These are phyloP conservation scores for Teunomyces stri DNA, from an alignment of 805 yeast species.

Conservation along the genomic window DNA sequence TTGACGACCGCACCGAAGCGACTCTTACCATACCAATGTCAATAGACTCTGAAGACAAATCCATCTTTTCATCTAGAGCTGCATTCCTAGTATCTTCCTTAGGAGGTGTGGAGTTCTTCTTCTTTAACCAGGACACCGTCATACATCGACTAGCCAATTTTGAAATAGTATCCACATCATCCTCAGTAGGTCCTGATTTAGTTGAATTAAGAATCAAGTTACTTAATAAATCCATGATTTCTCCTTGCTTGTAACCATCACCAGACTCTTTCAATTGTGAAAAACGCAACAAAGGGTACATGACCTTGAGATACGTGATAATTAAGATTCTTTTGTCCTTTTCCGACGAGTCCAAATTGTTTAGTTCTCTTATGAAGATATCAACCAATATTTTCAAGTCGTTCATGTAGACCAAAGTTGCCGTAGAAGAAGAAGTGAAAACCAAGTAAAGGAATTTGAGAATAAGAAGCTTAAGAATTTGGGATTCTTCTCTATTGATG, in stretches of 20 bases:
- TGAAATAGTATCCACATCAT: conserved; percentile 21
- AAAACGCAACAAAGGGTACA: conserved; percentile 66
- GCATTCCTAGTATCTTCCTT: background rate
- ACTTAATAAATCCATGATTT: conserved; percentile 49
- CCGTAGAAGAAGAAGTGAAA: conserved; percentile 62
- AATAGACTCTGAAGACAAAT: conserved; percentile 19
- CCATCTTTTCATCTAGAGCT: conserved; percentile 3
- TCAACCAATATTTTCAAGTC: conserved; percentile 83
- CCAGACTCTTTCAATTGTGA: conserved; percentile 52
- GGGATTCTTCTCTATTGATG: conserved; percentile 74
- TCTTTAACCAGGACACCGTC: conserved; percentile 29
- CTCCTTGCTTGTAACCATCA: conserved; percentile 57
- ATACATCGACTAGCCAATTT: conserved; percentile 35
- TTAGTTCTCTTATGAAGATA: conserved; percentile 76
- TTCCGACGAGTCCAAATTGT: conserved; percentile 58
- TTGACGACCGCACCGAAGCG: conserved; percentile 36
- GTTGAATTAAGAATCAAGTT: conserved; percentile 37
- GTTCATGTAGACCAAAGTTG: conserved; percentile 72
- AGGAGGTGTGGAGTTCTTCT: background rate
- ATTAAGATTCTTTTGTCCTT: conserved; percentile 54
- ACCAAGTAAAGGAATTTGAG: conserved; percentile 74
- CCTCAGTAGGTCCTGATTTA: background rate
- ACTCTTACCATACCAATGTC: conserved; percentile 26
- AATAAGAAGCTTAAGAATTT: conserved; percentile 70
- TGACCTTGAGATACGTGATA: conserved; percentile 60